A percentile compares a stretch with the other conserved stretches of the same genome.
Conservation (phyloP, 1,139 yeast species). For the Ogataea hybrid region DNA sequence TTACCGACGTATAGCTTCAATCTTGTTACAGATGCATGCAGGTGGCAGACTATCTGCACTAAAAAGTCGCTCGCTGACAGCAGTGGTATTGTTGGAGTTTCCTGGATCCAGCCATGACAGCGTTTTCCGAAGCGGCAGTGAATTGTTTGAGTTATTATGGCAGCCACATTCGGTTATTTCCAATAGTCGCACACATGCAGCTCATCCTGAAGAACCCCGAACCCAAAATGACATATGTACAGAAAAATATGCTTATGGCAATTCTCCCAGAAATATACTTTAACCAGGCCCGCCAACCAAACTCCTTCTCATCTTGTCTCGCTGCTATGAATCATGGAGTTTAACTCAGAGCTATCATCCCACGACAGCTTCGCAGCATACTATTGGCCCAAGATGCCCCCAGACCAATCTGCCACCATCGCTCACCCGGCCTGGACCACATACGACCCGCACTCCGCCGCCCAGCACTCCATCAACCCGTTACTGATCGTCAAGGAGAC, state of each 20-base stretch:
- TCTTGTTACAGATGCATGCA: neutral
- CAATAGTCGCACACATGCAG: neutral
- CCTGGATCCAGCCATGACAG: neutral
- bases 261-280: neutral
- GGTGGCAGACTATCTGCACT: neutral
- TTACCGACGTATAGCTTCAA: neutral
- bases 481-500: conserved; percentile 3
- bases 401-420: neutral
- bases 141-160: neutral
- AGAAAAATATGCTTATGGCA: neutral
- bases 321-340: conserved; percentile 10
- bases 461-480: conserved; percentile 6
- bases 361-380: conserved; percentile 7
- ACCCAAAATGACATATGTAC: neutral
- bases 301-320: neutral
- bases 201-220: neutral
- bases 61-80: neutral
- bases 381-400: conserved; percentile 1
- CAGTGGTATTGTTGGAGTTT: neutral
- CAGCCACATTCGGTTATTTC: neutral
- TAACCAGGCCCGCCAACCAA: neutral
- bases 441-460: neutral
- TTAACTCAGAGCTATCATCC: conserved; percentile 5
- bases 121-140: neutral
- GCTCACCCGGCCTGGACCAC: neutral